Evolutionary conservation across 768 basidiomycete species (phyloP), one percentile per base, ranked within the genome.

Genomic region (Hygrophorus pudorinus): DNA sequence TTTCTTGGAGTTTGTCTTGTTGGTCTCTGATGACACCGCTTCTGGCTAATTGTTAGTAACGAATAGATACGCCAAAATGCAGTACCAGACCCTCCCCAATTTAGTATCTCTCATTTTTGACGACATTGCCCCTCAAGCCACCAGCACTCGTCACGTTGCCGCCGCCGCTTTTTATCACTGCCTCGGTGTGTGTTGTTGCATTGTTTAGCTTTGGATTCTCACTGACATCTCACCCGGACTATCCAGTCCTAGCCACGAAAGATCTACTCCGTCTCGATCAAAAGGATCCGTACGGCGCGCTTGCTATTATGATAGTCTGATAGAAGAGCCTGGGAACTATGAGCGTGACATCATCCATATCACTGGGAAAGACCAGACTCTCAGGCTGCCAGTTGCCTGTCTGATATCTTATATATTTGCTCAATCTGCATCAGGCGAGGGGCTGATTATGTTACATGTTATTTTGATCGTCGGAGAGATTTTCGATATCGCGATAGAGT

Each of bases 131-230:
- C 85, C 85, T 8, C 72, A 64, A 49, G 56, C 62, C 35, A 75
- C 81, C 1, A 86, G 81, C 52, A 85, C 81, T 3, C 70, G 75
- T 8, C 85, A 80, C 55, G 82, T 90, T 30, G 88, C 85, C 8
- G 79, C 87, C 7, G 76, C 83, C 12, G 88, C 79, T 3, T 81
- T 91, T 58, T 87, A 91, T 59, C 85, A 91, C 51, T 88, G 86
- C 57, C 70, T 91, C 34, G 86, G 88, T 88, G 47, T 30, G 71
- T 59, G 29, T 39, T 20, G 29, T 29, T 16, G 30, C 36, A 35
- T 27, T 36, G 11, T 29, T 34, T 30, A 2, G 31, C 14, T 17
- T 14, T 30, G 11, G 33, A 36, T 10, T 37, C 31, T 44, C 40
- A 41, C 12, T 27, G 18, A 45, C 17, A 16, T 44, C 45, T 34